Conservation (phyloP, 2,329 filamentous ascomycete genomes). For the Ophiosphaerella herpotricha region DNA sequence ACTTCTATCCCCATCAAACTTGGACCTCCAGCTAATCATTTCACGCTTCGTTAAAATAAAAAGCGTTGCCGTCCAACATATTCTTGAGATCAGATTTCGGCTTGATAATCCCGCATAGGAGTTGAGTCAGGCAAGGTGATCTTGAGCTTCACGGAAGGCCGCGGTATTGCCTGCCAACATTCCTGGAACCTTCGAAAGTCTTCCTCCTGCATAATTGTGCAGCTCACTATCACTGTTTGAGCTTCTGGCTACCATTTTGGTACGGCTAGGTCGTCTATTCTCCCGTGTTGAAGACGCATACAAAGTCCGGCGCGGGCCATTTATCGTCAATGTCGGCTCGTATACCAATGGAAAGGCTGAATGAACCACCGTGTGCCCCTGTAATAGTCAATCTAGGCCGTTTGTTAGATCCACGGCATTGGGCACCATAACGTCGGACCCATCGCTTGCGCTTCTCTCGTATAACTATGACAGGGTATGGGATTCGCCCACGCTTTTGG, state of each 20-base stretch:
- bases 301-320: constrained; percentile 10
- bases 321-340: constrained; percentile 12
- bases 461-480: too few species aligned
- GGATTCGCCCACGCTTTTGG: too few species aligned
- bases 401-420: background rate
- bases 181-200: constrained; percentile 4
- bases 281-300: constrained; percentile 4
- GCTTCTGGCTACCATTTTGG: background rate
- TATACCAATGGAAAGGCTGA: background rate
- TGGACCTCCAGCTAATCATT: background rate
- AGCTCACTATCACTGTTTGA: constrained; percentile 10
- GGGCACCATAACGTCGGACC: background rate
- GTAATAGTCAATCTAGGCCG: background rate
- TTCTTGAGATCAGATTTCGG: constrained; percentile 7
- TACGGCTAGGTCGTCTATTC: constrained; percentile 1
- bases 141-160: constrained; percentile 4
- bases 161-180: constrained; percentile 7
- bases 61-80: background rate
- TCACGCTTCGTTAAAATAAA: background rate
- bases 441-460: too few species aligned
- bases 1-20: constrained; percentile 8
- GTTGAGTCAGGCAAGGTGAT: constrained; percentile 13
- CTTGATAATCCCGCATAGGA: constrained; percentile 11
- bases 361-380: background rate
- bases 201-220: constrained; percentile 3